Base-by-base conservation (phyloP, 2,329 filamentous ascomycete species). In the Trichoderma sp. region DNA sequence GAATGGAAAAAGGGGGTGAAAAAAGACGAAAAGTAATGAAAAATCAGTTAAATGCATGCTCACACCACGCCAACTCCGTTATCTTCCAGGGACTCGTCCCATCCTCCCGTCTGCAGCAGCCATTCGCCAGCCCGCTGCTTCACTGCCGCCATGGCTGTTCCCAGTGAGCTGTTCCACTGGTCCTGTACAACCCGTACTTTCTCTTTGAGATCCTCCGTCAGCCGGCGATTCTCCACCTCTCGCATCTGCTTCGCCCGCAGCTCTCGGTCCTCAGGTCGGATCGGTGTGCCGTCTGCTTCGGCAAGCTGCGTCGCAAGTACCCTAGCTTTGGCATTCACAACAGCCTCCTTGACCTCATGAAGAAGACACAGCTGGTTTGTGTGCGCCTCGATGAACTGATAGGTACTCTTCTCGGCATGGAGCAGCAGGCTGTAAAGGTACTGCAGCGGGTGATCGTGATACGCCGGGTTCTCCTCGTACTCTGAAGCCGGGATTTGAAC, bases 361-460 rank as follows among this genome's bases (percentile, higher is more conserved):
- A 97, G 83, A 47, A 98, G 85, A 78, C 95, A 98, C 28, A 97
- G 86, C 39, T 98, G 85, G 78, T 98, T 98, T 34, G 90, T 95
- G 84, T 98, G 95, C 7, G 91, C 92, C 84, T 98, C 96, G 77
- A 98, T 98, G 82, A 97, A 98, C 80, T 98, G 96, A 78, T 97
- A 97, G 9, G 94, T 95, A 76, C 92, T 95, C 83, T 96, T 97
- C 80, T 97, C 93, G 0, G 94, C 92, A 77, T 98, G 95, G 6
- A 91, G 88, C 9, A 99, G 86, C 28, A 98, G 84, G 61, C 90
- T 92, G 80, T 94, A 96, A 0, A 99, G 87, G 80, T 99, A 98
- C 81, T 98, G 94, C 79, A 98, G 82, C 12, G 96, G 96, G 78
- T 94, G 93, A 1, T 89, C 84, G 74, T 88, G 87, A 80, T 98